Evolutionary conservation across 306 rosid species (phyloP), one percentile per base, ranked within the genome.

Genomic region (Corylus americana): DNA sequence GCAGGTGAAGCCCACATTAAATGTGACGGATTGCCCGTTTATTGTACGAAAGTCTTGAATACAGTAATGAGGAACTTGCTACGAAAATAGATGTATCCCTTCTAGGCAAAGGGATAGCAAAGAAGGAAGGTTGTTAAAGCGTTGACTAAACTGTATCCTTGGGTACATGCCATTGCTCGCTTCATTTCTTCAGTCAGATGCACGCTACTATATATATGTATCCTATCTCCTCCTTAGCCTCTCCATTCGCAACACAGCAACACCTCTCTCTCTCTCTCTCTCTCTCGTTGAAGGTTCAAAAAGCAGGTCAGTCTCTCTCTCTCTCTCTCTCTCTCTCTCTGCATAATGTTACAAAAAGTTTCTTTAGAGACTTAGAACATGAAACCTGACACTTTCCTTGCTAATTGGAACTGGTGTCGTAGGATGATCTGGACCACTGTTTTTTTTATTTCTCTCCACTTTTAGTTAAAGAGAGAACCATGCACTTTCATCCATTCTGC

Each of bases 261-360:
- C 29, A 18, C 3, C 29, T 67, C 51, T 4, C 29, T 2, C 50
- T 67, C 25, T 16, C 17, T 47, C 29, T 2, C 48, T 66, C 22
- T 5, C 17, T 27, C 22, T 22, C 25, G 25, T 22, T 22, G 8
- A 42, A 42, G 45, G 1, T 74, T 59, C n/a, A 29, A 54, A 53
- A 55, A 78, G 42, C 68, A 66, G 82, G 84, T 84, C 1, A 68
- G 12, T 9, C 49, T 45, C 70, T 70, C 74, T 74, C 55, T 74
- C 55, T 50, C 79, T 71, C 44, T 42, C 48, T 59, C 48, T 49
- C 35, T 61, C 47, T 31, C 27, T 27, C 35, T 50, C 16, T 59
- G 1, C 18, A 27, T 57, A 14, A 39, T 67, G 70, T 64, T 64
- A 42, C 45, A 1, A 37, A 16, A 14, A 12, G 4, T 17, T 16